Conservation (phyloP, 768 basidiomycete genomes). For the Pilatotrama ljubarskyi region DNA sequence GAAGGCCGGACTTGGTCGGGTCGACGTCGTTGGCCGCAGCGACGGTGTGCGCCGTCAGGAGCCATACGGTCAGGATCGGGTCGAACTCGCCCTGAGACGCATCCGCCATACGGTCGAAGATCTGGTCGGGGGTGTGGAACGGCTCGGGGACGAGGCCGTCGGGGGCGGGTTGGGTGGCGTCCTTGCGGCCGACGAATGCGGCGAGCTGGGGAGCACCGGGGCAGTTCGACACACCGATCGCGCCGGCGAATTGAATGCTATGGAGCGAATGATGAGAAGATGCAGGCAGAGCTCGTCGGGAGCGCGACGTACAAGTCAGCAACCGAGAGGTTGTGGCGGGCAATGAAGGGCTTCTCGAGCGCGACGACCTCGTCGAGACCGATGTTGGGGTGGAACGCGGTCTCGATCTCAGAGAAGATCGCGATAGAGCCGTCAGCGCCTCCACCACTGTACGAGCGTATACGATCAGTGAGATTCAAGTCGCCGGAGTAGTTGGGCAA, state of each 20-base stretch:
- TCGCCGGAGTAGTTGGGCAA: not conserved
- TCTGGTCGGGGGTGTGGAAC: constrained; percentile 26
- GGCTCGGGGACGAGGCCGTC: constrained; percentile 26
- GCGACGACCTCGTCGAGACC: constrained; percentile 16
- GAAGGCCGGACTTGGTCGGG: constrained; percentile 23
- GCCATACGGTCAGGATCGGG: constrained; percentile 21
- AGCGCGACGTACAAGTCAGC: constrained; percentile 9
- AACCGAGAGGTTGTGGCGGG: constrained; percentile 10
- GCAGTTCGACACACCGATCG: constrained; percentile 44
- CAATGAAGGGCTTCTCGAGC: constrained; percentile 8
- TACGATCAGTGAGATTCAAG: not conserved
- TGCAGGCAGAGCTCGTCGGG: not conserved
- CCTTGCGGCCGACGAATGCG: constrained; percentile 35
- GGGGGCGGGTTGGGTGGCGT: constrained; percentile 19
- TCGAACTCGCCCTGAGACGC: constrained; percentile 23
- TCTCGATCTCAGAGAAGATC: constrained; percentile 43
- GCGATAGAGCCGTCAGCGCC: constrained; percentile 49
- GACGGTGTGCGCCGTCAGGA: constrained; percentile 23
- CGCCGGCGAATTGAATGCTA: constrained; percentile 48
- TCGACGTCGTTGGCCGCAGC: constrained; percentile 28
- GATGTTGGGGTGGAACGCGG: constrained; percentile 42
- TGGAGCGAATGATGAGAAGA: not conserved
- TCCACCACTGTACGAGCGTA: constrained; percentile 19
- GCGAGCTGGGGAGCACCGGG: constrained; percentile 45
- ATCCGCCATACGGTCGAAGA: constrained; percentile 15